phyloP scores from a whole-genome alignment of 257 asterid genomes.

The Nemophila menziesii region DNA sequence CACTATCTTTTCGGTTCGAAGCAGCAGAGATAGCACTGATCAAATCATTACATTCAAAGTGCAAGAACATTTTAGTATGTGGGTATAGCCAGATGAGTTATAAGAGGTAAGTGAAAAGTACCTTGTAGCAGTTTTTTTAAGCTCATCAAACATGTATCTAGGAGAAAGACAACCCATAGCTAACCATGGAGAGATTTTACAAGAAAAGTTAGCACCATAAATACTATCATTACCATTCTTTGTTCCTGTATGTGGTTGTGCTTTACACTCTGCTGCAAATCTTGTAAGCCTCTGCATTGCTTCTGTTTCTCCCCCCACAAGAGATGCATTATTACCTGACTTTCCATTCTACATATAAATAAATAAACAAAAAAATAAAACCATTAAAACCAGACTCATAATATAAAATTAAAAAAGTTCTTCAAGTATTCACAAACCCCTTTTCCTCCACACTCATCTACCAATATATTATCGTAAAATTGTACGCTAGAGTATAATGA shows the following conservation, averaged over 20 bases:
- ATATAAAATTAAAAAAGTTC: not conserved
- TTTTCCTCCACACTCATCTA: not conserved
- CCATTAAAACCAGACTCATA: not conserved
- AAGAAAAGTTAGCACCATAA: conserved; percentile 88
- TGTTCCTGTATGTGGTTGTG: conserved; percentile 43
- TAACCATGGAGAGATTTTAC: conserved; percentile 98
- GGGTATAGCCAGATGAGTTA: not conserved
- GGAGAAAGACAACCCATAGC: conserved; percentile 99
- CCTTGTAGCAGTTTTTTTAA: conserved; percentile 74
- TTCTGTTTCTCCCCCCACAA: conserved; percentile 90
- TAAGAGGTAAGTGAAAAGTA: conserved; percentile 7
- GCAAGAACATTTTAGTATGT: not conserved
- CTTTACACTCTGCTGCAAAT: conserved; percentile 65
- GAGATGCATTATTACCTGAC: conserved; percentile 50
- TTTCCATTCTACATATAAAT: conserved; percentile 44
- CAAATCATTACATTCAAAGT: conserved; percentile 6
- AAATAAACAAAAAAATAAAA: conserved; percentile 2
- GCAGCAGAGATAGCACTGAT: conserved; percentile 58
- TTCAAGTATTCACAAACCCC: not conserved
- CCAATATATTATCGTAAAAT: not conserved
- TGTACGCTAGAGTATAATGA: not conserved
- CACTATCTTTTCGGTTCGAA: conserved; percentile 36
- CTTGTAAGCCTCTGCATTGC: conserved; percentile 73
- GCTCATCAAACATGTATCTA: conserved; percentile 90
- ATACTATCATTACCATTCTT: conserved; percentile 58